Percentiles rank a stretch among this genome's conserved stretches.
phyloP scores from a whole-genome alignment of 1,284 basidiomycete species.

The Leccinum pallidistipes region DNA sequence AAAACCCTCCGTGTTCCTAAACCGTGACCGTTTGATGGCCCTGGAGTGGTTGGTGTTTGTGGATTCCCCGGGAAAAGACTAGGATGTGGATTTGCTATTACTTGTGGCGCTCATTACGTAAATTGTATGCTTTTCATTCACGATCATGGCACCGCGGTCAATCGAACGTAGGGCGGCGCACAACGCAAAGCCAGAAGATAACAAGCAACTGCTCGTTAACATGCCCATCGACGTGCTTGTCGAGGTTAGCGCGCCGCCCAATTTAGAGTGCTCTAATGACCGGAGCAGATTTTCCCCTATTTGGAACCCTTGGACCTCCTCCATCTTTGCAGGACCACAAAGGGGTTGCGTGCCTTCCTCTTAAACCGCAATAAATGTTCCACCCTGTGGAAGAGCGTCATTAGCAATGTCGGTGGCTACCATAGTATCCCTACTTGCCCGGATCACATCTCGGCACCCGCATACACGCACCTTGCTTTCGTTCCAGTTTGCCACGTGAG shows the following conservation, averaged over 20 bases:
- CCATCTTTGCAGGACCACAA: conserved; percentile 42
- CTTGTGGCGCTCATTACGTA: background rate
- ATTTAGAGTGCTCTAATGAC: background rate
- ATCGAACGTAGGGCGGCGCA: background rate
- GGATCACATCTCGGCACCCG: conserved; percentile 37
- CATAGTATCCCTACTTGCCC: conserved; percentile 37
- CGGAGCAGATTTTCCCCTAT: conserved; percentile 35
- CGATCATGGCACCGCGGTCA: conserved; percentile 1
- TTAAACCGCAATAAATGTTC: conserved; percentile 32
- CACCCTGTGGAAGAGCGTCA: conserved; percentile 37
- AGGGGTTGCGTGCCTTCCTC: conserved; percentile 38
- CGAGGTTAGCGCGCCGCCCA: conserved; percentile 14
- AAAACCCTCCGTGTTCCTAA: conserved; percentile 91
- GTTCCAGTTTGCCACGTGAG: conserved; percentile 41
- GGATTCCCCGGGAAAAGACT: background rate
- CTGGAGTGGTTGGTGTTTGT: background rate
- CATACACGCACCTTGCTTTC: conserved; percentile 40
- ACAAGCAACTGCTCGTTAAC: conserved; percentile 4
- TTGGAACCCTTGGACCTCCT: conserved; percentile 41
- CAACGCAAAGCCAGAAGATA: background rate
- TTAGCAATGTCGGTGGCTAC: conserved; percentile 27
- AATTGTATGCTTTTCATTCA: background rate
- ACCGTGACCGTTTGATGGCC: conserved; percentile 37
- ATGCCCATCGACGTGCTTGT: conserved; percentile 18
- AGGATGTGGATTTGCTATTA: conserved; percentile 12